phyloP scores from a whole-genome alignment of 2,329 filamentous ascomycete genomes.

The Exophiala calicioides region DNA sequence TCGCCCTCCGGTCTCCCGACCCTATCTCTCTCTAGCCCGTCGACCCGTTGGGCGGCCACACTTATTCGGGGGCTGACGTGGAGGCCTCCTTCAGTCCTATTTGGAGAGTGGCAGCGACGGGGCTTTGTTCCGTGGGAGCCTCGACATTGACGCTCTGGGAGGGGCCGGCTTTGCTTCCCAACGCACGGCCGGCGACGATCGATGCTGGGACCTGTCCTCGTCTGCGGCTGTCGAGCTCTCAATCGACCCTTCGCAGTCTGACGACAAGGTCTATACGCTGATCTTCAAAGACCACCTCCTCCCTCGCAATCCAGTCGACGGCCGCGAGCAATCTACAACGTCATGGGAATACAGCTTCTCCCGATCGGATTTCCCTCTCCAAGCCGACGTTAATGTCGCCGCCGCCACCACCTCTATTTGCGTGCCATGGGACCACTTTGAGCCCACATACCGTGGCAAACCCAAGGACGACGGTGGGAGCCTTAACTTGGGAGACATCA shows the following conservation, averaged over 20 bases:
- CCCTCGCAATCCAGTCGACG: conserved; percentile 58
- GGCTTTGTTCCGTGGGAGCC: conserved; percentile 63
- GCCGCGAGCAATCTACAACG: conserved; percentile 69
- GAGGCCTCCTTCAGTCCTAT: conserved; percentile 45
- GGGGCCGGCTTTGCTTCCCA: conserved; percentile 83
- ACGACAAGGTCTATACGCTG: conserved; percentile 71
- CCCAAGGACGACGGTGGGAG: conserved; percentile 58
- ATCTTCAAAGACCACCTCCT: conserved; percentile 71
- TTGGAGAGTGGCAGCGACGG: conserved; percentile 43
- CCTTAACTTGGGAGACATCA: conserved; percentile 62
- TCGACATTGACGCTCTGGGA: conserved; percentile 74
- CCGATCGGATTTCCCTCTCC: conserved; percentile 22
- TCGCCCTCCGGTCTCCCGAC: no score
- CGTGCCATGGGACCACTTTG: conserved; percentile 66
- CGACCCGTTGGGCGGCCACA: no score
- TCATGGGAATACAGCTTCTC: conserved; percentile 74
- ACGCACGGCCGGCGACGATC: conserved; percentile 60
- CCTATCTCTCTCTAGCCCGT: no score
- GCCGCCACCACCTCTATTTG: conserved; percentile 45
- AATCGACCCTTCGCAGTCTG: conserved; percentile 49
- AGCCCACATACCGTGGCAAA: conserved; percentile 72
- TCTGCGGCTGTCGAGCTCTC: conserved; percentile 64
- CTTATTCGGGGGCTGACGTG: conserved; percentile 6
- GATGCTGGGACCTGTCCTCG: conserved; percentile 63
- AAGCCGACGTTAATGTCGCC: neutral